Conservation (phyloP, 192 early-diverging fungal species). For the Allomyces javanicus region DNA sequence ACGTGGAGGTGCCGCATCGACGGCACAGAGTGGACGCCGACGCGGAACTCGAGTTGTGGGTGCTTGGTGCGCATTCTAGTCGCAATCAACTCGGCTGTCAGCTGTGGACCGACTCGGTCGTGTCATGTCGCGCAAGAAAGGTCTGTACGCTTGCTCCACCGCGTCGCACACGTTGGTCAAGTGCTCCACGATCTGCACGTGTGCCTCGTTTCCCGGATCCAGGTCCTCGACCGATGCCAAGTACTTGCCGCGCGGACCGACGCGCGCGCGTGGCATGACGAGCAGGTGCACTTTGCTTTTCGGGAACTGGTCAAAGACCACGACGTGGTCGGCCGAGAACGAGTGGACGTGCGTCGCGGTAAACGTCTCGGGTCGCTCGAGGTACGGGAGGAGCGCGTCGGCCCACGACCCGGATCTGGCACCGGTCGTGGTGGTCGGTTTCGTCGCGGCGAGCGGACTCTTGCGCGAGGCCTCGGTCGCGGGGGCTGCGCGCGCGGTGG, state of each 20-base stretch:
- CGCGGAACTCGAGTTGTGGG: constrained; percentile 16
- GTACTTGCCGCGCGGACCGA: background rate
- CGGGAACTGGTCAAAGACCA: constrained; percentile 32
- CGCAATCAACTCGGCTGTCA: background rate
- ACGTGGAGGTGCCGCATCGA: constrained; percentile 42
- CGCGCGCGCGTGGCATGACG: constrained; percentile 21
- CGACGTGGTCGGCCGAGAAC: constrained; percentile 21
- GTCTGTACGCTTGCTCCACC: constrained; percentile 10
- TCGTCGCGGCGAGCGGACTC: no score
- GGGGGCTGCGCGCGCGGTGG: no score
- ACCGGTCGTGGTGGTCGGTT: no score
- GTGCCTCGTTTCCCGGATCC: constrained; percentile 8
- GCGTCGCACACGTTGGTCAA: constrained; percentile 12
- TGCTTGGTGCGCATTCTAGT: constrained; percentile 12
- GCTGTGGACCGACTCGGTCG: no score
- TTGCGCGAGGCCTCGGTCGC: no score
- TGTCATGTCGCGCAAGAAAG: no score
- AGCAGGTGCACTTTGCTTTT: constrained; percentile 24
- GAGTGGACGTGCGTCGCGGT: constrained; percentile 12
- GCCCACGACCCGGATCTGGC: background rate
- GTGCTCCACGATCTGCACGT: constrained; percentile 13
- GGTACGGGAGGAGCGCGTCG: constrained; percentile 14
- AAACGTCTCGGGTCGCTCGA: constrained; percentile 16
- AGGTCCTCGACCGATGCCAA: constrained; percentile 12
- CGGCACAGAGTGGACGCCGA: constrained; percentile 39